A percentile compares a stretch with the other conserved stretches of the same genome.
Evolutionary conservation across 768 basidiomycete genomes (phyloP).

Genomic region (Boletus huronensis): DNA sequence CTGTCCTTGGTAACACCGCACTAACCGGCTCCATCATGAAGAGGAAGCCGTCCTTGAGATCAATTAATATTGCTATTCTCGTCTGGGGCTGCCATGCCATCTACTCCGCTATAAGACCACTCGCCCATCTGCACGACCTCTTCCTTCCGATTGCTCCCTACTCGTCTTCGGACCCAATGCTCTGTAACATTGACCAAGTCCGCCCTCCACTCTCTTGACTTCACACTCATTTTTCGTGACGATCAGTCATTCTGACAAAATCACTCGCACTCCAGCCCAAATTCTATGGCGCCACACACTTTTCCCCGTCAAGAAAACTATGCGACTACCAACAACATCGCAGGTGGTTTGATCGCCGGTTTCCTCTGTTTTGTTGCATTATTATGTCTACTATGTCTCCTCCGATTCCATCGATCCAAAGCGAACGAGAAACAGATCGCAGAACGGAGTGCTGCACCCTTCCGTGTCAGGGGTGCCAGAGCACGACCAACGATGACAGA

Average conservation of each 20-base stretch:
- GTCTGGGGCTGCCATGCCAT: background rate
- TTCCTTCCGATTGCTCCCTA: background rate
- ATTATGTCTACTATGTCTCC: slow-evolving; percentile 33
- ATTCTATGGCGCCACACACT: slow-evolving; percentile 19
- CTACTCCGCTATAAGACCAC: slow-evolving; percentile 11
- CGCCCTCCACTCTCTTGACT: slow-evolving; percentile 5
- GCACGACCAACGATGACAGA: slow-evolving; percentile 9
- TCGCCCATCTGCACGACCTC: background rate
- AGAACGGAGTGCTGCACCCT: slow-evolving; percentile 40
- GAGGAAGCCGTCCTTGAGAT: background rate
- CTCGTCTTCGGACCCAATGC: slow-evolving; percentile 3
- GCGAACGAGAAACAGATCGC: slow-evolving; percentile 35
- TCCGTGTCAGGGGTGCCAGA: slow-evolving; percentile 19
- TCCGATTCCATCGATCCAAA: slow-evolving; percentile 42
- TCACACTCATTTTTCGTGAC: slow-evolving; percentile 7
- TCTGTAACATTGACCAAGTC: background rate
- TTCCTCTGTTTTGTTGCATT: slow-evolving; percentile 22
- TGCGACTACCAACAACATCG: slow-evolving; percentile 36
- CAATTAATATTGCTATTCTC: background rate
- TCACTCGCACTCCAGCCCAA: background rate
- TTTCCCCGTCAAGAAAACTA: slow-evolving; percentile 4
- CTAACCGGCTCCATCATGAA: slow-evolving; percentile 2
- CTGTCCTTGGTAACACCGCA: slow-evolving; percentile 8
- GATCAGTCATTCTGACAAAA: background rate
- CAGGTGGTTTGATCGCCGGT: slow-evolving; percentile 39